These are phyloP conservation scores for Tetraselmis striata DNA, from an alignment of 139 green algal species.

Conservation along the genomic window DNA sequence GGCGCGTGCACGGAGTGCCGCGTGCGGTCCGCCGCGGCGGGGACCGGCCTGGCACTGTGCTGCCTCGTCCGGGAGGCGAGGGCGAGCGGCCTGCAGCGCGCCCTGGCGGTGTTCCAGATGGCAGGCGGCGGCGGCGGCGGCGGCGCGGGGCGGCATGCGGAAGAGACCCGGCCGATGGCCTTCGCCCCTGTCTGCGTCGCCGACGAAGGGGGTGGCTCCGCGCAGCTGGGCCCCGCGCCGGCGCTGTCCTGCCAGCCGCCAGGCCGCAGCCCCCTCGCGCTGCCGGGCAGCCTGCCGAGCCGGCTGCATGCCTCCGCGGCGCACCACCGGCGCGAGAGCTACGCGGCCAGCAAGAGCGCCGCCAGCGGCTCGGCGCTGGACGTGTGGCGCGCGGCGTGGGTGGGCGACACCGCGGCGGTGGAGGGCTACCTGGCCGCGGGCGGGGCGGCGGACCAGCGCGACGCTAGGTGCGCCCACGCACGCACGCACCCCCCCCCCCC, in stretches of 20 bases:
- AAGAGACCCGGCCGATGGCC: background rate
- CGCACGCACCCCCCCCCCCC: too few species aligned
- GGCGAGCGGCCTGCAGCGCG: slow-evolving; percentile 4
- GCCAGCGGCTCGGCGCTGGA: slow-evolving; percentile 4
- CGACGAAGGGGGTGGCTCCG: too few species aligned
- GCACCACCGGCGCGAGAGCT: background rate
- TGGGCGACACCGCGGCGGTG: slow-evolving; percentile 12
- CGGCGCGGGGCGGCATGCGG: too few species aligned
- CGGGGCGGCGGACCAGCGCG: slow-evolving; percentile 4
- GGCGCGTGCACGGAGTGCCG: background rate
- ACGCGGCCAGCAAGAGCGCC: background rate
- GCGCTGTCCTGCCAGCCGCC: background rate
- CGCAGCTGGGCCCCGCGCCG: background rate
- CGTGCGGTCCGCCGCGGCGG: background rate
- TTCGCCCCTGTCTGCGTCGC: too few species aligned
- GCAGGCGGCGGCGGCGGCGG: background rate
- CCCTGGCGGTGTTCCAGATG: slow-evolving; percentile 2
- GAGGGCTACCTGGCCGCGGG: slow-evolving; percentile 6
- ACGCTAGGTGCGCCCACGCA: background rate
- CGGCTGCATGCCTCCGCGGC: background rate
- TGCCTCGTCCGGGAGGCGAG: slow-evolving; percentile 9
- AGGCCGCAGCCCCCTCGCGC: too few species aligned
- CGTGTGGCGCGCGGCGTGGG: slow-evolving; percentile 24
- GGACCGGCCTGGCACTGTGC: slow-evolving; percentile 1
- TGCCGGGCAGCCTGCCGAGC: background rate